Percentiles rank a stretch among this genome's conserved stretches.
Conservation (phyloP, 805 yeast species). For the Suhomyces emberorum region DNA sequence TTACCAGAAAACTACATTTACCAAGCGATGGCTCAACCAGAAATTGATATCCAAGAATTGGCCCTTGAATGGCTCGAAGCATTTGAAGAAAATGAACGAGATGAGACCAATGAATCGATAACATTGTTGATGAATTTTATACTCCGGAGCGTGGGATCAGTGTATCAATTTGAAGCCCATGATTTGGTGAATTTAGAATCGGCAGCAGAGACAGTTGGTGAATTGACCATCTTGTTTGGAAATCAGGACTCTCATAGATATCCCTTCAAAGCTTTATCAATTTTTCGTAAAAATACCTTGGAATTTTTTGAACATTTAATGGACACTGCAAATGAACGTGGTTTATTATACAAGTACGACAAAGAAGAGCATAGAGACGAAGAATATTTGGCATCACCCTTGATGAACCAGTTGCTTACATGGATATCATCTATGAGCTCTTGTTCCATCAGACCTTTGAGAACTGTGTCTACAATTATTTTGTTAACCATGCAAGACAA, state of each 20-base stretch:
- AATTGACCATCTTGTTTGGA: constrained; percentile 60
- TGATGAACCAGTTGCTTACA: constrained; percentile 56
- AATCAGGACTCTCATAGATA: constrained; percentile 65
- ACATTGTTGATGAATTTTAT: constrained; percentile 65
- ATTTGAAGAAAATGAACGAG: constrained; percentile 20
- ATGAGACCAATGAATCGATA: constrained; percentile 41
- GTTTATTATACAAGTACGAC: constrained; percentile 45
- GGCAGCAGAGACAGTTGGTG: constrained; percentile 70
- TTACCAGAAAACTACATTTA: constrained; percentile 31
- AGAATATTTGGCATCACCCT: constrained; percentile 29
- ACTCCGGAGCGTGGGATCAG: constrained; percentile 69
- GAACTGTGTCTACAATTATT: constrained; percentile 62
- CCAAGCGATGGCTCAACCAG: constrained; percentile 28
- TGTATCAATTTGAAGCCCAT: constrained; percentile 63
- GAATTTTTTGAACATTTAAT: constrained; percentile 56
- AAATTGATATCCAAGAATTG: constrained; percentile 29
- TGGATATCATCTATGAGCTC: constrained; percentile 79
- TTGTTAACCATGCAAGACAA: constrained; percentile 59
- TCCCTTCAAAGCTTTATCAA: constrained; percentile 41
- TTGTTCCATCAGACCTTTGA: constrained; percentile 63
- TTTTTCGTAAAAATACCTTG: constrained; percentile 38
- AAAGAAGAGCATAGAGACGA: constrained; percentile 14
- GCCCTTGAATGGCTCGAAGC: constrained; percentile 39
- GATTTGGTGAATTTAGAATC: constrained; percentile 70
- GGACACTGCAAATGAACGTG: constrained; percentile 56